Evolutionary conservation across 2,329 filamentous ascomycete genomes (phyloP).

Genomic region (Diaporthe sp.): DNA sequence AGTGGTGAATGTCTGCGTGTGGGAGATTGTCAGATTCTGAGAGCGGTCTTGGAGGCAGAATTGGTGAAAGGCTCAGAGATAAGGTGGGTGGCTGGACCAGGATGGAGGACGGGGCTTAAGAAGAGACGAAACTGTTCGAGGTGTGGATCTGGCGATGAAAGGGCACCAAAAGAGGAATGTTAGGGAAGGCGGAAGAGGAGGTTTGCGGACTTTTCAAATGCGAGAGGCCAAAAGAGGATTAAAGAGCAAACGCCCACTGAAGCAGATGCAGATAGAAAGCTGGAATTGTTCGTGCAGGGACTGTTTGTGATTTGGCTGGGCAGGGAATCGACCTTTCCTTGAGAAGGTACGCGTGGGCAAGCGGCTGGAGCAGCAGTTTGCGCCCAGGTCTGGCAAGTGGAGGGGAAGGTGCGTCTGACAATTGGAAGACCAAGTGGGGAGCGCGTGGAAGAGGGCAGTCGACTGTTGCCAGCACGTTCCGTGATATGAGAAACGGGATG

Average conservation of each 20-base stretch:
- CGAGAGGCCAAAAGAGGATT: background rate
- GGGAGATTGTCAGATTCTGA: slow-evolving; percentile 20
- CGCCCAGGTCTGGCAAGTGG: background rate
- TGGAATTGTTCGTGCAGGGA: background rate
- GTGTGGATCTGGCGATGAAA: background rate
- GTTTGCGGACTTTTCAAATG: background rate
- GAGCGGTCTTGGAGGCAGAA: background rate
- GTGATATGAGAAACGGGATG: background rate
- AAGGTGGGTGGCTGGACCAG: background rate
- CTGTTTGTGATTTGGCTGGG: background rate
- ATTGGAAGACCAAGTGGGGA: background rate
- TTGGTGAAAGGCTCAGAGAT: background rate
- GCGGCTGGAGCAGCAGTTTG: background rate
- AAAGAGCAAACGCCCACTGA: background rate
- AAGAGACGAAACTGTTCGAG: background rate
- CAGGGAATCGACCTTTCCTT: background rate
- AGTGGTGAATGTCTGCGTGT: background rate
- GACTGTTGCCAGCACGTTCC: background rate
- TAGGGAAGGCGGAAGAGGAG: background rate
- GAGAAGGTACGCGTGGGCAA: background rate
- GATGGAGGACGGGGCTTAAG: background rate
- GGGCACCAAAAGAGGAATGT: no score
- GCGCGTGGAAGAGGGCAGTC: background rate
- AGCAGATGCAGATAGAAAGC: background rate
- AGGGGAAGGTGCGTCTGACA: background rate